A percentile compares a stretch with the other conserved stretches of the same genome.
phyloP scores from a whole-genome alignment of 441 rosid species.

The Gossypium schwendimanii region DNA sequence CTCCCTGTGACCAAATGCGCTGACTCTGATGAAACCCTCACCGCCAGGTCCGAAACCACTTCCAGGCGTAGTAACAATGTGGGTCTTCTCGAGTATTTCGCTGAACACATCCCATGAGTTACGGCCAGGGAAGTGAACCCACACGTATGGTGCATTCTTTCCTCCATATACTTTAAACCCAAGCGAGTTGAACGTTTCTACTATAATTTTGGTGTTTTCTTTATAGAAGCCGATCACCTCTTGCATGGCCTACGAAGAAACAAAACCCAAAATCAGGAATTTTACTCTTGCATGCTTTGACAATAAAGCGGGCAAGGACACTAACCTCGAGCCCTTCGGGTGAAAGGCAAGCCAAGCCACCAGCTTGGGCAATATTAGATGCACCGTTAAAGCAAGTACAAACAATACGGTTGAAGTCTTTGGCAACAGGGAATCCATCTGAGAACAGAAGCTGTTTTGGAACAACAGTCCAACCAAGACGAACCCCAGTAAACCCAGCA shows the following conservation, averaged over 20 bases:
- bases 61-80: constrained; percentile 89
- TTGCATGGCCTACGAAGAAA: constrained; percentile 63
- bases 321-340: constrained; percentile 79
- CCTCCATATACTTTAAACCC: constrained; percentile 84
- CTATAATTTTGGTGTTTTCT: constrained; percentile 71
- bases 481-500: constrained; percentile 96
- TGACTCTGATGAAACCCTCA: constrained; percentile 86
- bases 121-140: constrained; percentile 91
- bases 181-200: constrained; percentile 72
- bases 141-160: constrained; percentile 78
- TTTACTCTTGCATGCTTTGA: background rate
- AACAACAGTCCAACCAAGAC: constrained; percentile 94
- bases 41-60: constrained; percentile 97
- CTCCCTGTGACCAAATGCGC: constrained; percentile 91
- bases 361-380: constrained; percentile 85
- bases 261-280: background rate
- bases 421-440: constrained; percentile 88
- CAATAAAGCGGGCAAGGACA: constrained; percentile 1
- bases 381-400: constrained; percentile 94
- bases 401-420: constrained; percentile 79
- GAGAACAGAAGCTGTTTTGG: constrained; percentile 81
- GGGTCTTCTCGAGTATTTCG: constrained; percentile 90
- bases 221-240: constrained; percentile 86
- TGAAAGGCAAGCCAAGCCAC: constrained; percentile 90
- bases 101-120: constrained; percentile 95